These are phyloP conservation scores for Tetrapisispora pingtungensis DNA, from an alignment of 805 yeast genomes.

Conservation along the genomic window DNA sequence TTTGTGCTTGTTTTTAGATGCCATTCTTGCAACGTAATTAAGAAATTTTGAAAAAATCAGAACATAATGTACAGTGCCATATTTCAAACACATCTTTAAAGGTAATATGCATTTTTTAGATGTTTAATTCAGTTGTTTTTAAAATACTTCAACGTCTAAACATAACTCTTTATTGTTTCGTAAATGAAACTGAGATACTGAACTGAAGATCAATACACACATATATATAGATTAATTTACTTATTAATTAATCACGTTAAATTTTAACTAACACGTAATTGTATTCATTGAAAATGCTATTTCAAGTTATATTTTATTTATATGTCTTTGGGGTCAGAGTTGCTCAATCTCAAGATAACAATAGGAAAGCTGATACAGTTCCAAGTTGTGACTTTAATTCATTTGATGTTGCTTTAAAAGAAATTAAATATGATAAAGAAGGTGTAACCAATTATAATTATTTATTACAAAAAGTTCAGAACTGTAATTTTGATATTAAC, in stretches of 20 bases:
- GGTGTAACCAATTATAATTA: neutral
- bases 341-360: neutral
- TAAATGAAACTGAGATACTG: no score
- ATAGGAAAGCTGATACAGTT: no score
- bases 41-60: neutral
- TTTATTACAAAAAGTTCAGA: neutral
- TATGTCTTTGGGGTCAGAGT: neutral
- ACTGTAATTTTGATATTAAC: neutral
- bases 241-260: no score
- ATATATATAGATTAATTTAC: no score
- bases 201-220: no score
- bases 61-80: no score
- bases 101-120: no score
- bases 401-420: neutral
- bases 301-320: neutral
- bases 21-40: neutral
- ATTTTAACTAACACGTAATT: no score
- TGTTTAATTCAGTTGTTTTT: no score
- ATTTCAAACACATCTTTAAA: no score
- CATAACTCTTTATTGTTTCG: no score
- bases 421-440: slow-evolving; percentile 1
- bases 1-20: neutral
- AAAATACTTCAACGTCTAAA: no score
- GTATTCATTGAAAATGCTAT: neutral
- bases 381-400: neutral